Conservation (phyloP, 768 basidiomycete genomes). For the Cytidiella melzeri region DNA sequence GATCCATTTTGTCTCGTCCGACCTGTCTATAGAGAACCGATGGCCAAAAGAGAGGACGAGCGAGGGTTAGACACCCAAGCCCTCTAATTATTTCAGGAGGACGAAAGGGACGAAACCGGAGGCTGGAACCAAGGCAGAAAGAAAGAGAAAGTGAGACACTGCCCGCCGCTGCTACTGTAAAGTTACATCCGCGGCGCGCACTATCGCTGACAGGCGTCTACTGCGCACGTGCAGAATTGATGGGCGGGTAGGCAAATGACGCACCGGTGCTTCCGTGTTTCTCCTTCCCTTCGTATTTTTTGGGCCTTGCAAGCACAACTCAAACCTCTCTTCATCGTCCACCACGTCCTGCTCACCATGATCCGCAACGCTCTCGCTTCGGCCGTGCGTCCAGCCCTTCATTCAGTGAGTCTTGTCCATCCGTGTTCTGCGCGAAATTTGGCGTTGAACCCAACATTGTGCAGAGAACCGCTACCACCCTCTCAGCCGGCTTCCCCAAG, state of each 20-base stretch:
- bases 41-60: slow-evolving; percentile 17
- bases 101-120: background rate
- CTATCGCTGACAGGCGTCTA: too few relatives aligned
- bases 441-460: slow-evolving; percentile 10
- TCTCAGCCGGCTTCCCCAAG: slow-evolving; percentile 74
- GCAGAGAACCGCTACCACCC: slow-evolving; percentile 68
- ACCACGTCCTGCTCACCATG: slow-evolving; percentile 40
- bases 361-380: slow-evolving; percentile 59
- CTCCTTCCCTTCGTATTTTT: slow-evolving; percentile 4
- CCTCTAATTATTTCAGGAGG: background rate
- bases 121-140: too few relatives aligned
- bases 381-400: slow-evolving; percentile 47
- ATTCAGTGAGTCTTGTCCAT: slow-evolving; percentile 40
- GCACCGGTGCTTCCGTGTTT: slow-evolving; percentile 1
- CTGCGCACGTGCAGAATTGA: background rate
- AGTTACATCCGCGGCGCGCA: too few relatives aligned
- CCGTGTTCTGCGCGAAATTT: background rate
- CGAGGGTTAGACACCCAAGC: slow-evolving; percentile 2
- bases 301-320: too few relatives aligned
- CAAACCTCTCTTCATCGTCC: slow-evolving; percentile 29
- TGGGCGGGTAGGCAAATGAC: background rate
- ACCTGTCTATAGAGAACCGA: background rate
- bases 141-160: too few relatives aligned
- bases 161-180: too few relatives aligned
- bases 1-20: slow-evolving; percentile 2